Base-by-base conservation (phyloP, 768 basidiomycete species). In the Leccinum olivaceopallidum region DNA sequence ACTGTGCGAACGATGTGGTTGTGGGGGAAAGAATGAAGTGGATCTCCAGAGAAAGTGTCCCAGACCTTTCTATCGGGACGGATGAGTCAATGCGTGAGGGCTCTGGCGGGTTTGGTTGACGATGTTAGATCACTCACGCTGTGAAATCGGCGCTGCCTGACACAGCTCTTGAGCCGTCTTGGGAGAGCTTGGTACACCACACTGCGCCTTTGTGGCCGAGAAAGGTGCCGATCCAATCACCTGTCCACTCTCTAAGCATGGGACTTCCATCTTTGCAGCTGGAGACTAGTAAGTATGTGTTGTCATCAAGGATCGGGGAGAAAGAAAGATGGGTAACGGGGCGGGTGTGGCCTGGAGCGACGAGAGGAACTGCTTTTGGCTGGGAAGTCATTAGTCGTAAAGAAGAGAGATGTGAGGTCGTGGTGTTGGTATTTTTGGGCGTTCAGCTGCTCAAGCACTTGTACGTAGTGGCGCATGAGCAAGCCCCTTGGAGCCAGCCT, bases 241-340 rank as follows among this genome's bases (percentile, higher is more conserved):
- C 96, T 58, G 93, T 92, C 95, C 95, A 96, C 70, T 94, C 90
- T 71, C 94, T 86, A 66, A 97, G 79, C 93, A 96, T 95, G 50
- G 94, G 95, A 69, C 94, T 98, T 36, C 97, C 97, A 81, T 98
- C 97, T 78, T 98, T 99, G 81, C 97, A 98, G 68, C 92, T 91
- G 59, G 95, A 98, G 70, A 98, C 90, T 63, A 99, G 83, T 63
- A 98, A 79, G 76, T 89, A 98, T 49, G 87, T 85, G 63, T 85
- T 84, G 75, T 98, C 95, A 24, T 93, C 83, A 71, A 93, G 85
- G 64, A 92, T 83, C 14, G 86, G 78, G 24, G 94, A 95, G 79
- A 97, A 98, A 58, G 94, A 93, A 63, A 98, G 87, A 73, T 97
- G 93, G 34, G 92, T 94, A 68, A 98, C 92, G 61, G 90, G 90